Evolutionary conservation across 768 basidiomycete species (phyloP).

Genomic region (Amanita inopinata): DNA sequence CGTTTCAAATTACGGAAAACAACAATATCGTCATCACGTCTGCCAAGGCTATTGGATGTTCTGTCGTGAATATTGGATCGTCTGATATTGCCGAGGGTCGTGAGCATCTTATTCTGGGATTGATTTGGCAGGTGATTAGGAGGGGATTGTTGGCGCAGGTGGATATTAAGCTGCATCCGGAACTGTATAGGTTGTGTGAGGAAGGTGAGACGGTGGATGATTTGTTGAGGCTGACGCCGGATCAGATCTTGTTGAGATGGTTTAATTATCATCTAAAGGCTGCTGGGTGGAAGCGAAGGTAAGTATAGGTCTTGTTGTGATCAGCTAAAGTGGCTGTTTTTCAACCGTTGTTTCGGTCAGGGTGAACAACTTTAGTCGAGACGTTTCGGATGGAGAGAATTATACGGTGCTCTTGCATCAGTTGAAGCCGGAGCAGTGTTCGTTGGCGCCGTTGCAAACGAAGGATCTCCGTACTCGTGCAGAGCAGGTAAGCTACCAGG

Average conservation of each 20-base stretch:
- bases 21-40: slow-evolving; percentile 99
- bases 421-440: slow-evolving; percentile 90
- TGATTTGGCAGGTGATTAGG: slow-evolving; percentile 99
- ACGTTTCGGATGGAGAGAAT: slow-evolving; percentile 96
- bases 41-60: slow-evolving; percentile 95
- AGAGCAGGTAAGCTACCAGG: slow-evolving; percentile 50
- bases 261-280: slow-evolving; percentile 98
- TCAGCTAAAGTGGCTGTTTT: not conserved
- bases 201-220: slow-evolving; percentile 98
- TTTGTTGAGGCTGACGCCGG: slow-evolving; percentile 85
- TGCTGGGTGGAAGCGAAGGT: slow-evolving; percentile 87
- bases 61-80: slow-evolving; percentile 97
- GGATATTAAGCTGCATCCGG: slow-evolving; percentile 97
- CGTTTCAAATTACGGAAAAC: slow-evolving; percentile 99
- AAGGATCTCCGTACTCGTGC: slow-evolving; percentile 75
- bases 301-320: not conserved
- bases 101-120: slow-evolving; percentile 92
- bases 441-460: slow-evolving; percentile 83
- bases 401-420: slow-evolving; percentile 95
- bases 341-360: slow-evolving; percentile 30
- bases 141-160: slow-evolving; percentile 89
- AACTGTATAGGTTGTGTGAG: slow-evolving; percentile 90
- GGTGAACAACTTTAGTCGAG: slow-evolving; percentile 95
- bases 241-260: slow-evolving; percentile 97
- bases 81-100: slow-evolving; percentile 86